phyloP scores from a whole-genome alignment of 148 eudicot genomes.

The Polygonum maritimum region DNA sequence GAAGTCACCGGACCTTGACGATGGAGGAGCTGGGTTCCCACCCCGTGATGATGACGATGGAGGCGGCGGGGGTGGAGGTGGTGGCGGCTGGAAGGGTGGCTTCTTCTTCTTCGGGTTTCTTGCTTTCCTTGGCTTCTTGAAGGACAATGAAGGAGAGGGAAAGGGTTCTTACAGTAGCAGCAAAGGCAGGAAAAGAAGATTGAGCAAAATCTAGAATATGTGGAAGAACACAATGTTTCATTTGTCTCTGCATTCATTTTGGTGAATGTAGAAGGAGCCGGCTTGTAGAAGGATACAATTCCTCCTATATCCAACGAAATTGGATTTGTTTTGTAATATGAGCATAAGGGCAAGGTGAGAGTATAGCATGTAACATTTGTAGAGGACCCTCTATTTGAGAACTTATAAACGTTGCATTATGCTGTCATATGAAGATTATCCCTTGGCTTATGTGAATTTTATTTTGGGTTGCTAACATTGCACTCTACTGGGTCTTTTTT shows the following conservation, averaged over 20 bases:
- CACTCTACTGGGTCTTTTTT: background rate
- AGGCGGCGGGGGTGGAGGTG: conserved; percentile 53
- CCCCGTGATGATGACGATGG: conserved; percentile 44
- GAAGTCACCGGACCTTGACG: conserved; percentile 52
- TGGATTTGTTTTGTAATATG: background rate
- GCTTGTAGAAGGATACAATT: background rate
- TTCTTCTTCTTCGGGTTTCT: conserved; percentile 54
- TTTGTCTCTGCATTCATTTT: background rate
- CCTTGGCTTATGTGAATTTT: background rate
- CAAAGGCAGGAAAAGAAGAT: conserved; percentile 3
- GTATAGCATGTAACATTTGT: background rate
- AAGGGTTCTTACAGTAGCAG: conserved; percentile 14
- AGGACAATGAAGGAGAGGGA: conserved; percentile 41
- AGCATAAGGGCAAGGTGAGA: background rate
- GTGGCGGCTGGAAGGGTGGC: conserved; percentile 39
- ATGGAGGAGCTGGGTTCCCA: conserved; percentile 39
- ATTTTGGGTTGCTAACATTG: background rate
- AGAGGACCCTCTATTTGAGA: background rate
- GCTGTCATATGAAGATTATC: background rate
- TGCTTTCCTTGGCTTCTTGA: conserved; percentile 43
- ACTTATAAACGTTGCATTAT: background rate
- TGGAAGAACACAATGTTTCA: background rate
- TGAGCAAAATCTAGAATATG: background rate
- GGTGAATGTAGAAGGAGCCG: background rate
- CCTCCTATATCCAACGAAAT: background rate